Evolutionary conservation across 192 early-diverging fungal species (phyloP), one percentile per base, ranked within the genome.

Genomic region (Entomortierella chlamydospora): DNA sequence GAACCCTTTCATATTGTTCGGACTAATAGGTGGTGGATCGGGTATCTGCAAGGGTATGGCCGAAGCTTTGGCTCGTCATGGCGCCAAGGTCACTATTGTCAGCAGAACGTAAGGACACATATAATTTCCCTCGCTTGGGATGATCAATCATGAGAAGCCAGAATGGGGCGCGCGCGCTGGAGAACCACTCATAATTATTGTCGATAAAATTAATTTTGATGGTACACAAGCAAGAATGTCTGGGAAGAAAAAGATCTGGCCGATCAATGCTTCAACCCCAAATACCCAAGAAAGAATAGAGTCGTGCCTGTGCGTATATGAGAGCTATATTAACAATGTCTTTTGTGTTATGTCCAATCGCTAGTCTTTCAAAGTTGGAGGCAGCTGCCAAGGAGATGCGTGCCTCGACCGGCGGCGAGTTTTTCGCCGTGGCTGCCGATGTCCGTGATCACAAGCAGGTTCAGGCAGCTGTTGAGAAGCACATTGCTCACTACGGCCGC

Each of bases 21-120:
- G n/a, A n/a, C n/a, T n/a, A n/a, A n/a, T 61, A 69, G 64, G 64
- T 52, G 81, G 79, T n/a, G 91, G 90, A 56, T 86, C 84, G 43
- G 91, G 92, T 60, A 92, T 93, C 55, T 92, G 92, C 70, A 85
- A 84, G 60, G 86, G 83, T 17, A 91, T 93, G 87, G 83, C 87
- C 8, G 88, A 90, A 67, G 89, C 91, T 47, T 70, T 90, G 65
- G 73, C 90, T 64, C 81, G 85, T 49, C 90, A 87, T 55, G 88
- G 89, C 25, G 82, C 84, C 43, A 91, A 86, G 50, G 89, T 89
- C 23, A 85, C 84, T 63, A 90, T 93, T 61, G 82, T 85, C 51
- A 87, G 88, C 63, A 81, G 92, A 81, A 91, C 85, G 81, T 85
- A 79, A 59, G 71, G 6, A 41, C 13, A 41, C n/a, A n/a, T n/a